Evolutionary conservation across 2,329 filamentous ascomycete genomes (phyloP), one percentile per base, ranked within the genome.

Genomic region (Aspergillus sp.): DNA sequence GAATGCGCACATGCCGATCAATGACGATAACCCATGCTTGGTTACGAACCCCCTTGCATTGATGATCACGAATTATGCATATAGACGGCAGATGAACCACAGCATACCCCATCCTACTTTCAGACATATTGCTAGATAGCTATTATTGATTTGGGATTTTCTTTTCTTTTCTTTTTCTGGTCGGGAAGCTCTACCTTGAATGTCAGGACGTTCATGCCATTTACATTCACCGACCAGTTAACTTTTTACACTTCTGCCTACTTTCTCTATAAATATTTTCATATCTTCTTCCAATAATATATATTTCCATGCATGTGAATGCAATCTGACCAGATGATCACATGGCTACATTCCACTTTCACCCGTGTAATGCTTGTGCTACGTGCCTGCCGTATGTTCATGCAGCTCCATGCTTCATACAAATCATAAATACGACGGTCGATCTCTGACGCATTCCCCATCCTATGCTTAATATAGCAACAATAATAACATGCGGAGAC

Each of bases 61-160:
- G 50, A 48, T 54, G 44, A 60, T 61, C 57, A 63, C 39, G 61
- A 63, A 50, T 63, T 58, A 63, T 61, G 61, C 61, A 63, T 61
- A 61, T 63, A 63, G 61, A 63, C 52, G 53, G 54, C 58, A 55
- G 38, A 59, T 53, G 51, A 42, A 52, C 32, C 17, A 13, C 6
- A 38, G 23, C 23, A 48, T 27, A 25, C 50, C 10, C 15, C 32
- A 36, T 47, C 19, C 25, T 44, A 19, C 19, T 47, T 13, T n/a
- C 32, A 19, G 15, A 39, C 48, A 25, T 17, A 19, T 17, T 36
- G 32, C 32, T 36, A n/a, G 15, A 23, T 54, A 15, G 32, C 17
- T 42, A 19, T 30, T 19, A n/a, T 39, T 10, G 49, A 19, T 13
- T 44, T 44, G 32, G 32, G 32, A 13, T 5, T 13, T 13, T 36